Evolutionary conservation across 140 eudicot species (phyloP), one percentile per base, ranked within the genome.

Genomic region (Flaveria floridana): DNA sequence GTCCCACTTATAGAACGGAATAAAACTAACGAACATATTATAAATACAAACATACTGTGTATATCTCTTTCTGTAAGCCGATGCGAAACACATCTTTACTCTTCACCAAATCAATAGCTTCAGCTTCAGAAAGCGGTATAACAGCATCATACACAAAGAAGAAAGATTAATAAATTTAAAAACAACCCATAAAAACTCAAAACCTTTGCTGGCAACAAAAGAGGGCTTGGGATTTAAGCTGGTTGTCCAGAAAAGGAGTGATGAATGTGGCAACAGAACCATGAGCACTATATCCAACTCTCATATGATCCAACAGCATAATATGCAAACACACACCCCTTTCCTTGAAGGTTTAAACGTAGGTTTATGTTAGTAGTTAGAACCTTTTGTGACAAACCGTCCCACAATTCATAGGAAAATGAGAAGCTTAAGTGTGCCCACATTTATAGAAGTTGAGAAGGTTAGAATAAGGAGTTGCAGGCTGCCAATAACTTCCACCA

Each of bases 241-340:
- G 99, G 85, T 94, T 91, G 83, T 94, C 99, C 73, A 94, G 78
- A 65, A 94, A 94, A 25, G 99, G 99, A 75, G 89, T 91, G 72
- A 95, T 91, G 69, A 95, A 97, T 23, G 97, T 95, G 14, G 95
- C 78, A 80, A 97, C 99, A 84, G 97, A 91, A 68, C 99, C 99
- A 78, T 95, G 99, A 75, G 99, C 83, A 75, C 99, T 91, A 89
- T 91, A 95, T 61, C 97, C 99, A 72, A 48, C 55, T 48, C 55
- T 48, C 55, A 48, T 48, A 48, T 48, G 55, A 48, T 48, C 55
- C 7, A 48, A 48, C 53, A 47, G 13, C 55, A 48, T 13, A 18
- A 48, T 48, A 48, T 13, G 55, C 14, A 48, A 48, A 48, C 55
- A 48, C 55, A 48, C 16, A 48, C 18, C 18, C 53, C n/a, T 48